Base-by-base conservation (phyloP, 768 basidiomycete species). In the Mycena belliarum region DNA sequence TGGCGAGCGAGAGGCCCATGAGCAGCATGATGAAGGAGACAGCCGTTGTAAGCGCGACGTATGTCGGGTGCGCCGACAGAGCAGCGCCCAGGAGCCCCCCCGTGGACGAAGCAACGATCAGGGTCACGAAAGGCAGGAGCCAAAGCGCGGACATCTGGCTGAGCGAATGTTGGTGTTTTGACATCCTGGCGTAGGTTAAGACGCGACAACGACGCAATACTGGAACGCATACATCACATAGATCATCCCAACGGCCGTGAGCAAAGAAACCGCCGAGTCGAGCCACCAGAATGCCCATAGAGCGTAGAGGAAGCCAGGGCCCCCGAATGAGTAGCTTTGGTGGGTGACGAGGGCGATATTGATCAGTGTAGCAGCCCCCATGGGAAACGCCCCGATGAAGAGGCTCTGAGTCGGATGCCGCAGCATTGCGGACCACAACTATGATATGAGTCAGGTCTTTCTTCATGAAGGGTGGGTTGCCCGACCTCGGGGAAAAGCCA, bases 221-320 rank as follows among this genome's bases (percentile, higher is more conserved):
- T 14, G 7, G 23, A 18, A 14, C 7, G 60, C 66, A 49, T 49
- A 66, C 65, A 69, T 69, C 26, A 59, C 37, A 33, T 47, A 59
- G 32, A 70, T 54, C 59, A 63, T 67, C n/a, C 64, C 55, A 28
- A 61, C 65, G 6, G 68, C 61, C 35, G 28, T 54, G 16, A 82
- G 21, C 3, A 80, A 48, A 0, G 86, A 84, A 20, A 87, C 38
- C 0, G 70, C 70, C 0, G 80, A 73, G 56, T 87, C 84, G 35
- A 82, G 38, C 87, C 87, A 89, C 87, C 88, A 89, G 20, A 84
- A 60, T 0, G 66, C 81, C 82, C 86, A 86, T 41, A 85, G 63
- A 9, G 72, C 58, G 42, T 80, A 84, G 1, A 86, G 65, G 66
- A 86, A 82, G 0, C 55, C 44, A 15, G 67, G 70, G 4, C 84